A percentile compares a stretch with the other conserved stretches of the same genome.
phyloP scores from a whole-genome alignment of 2,329 filamentous ascomycete genomes.

The Clonostachys chloroleuca region DNA sequence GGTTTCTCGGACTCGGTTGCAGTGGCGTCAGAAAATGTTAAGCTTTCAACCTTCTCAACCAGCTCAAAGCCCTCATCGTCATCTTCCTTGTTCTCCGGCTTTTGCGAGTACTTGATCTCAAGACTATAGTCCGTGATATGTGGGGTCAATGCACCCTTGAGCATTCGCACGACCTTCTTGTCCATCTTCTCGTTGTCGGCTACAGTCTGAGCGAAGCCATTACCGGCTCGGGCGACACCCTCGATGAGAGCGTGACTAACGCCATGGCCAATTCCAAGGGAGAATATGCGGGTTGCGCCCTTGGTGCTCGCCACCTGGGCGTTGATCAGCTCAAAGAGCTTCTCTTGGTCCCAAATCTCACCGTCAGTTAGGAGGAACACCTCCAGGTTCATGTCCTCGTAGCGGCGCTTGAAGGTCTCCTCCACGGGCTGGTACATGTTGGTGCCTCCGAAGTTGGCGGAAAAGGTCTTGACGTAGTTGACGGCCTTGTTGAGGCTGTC shows the following conservation, averaged over 20 bases:
- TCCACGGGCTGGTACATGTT: conserved; percentile 42
- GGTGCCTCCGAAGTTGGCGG: conserved; percentile 47
- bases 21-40: conserved; percentile 17
- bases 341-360: conserved; percentile 41
- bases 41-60: conserved; percentile 50
- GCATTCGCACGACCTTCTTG: conserved; percentile 67
- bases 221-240: conserved; percentile 47
- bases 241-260: conserved; percentile 50
- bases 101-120: conserved; percentile 50
- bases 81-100: conserved; percentile 2
- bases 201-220: conserved; percentile 59
- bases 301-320: conserved; percentile 28
- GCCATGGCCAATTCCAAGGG: conserved; percentile 45
- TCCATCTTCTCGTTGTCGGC: conserved; percentile 61
- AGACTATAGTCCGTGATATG: conserved; percentile 61
- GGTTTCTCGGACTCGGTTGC: not conserved
- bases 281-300: conserved; percentile 45
- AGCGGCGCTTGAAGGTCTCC: conserved; percentile 33
- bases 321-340: conserved; percentile 39
- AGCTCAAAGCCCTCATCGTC: conserved; percentile 54
- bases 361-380: conserved; percentile 54
- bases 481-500: conserved; percentile 36
- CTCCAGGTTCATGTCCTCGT: conserved; percentile 42
- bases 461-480: conserved; percentile 32
- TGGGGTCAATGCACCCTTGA: conserved; percentile 64